Percentiles rank a stretch among this genome's conserved stretches.
phyloP scores from a whole-genome alignment of 176 grass and related monocot species.

The Urochloa ruziziensis region DNA sequence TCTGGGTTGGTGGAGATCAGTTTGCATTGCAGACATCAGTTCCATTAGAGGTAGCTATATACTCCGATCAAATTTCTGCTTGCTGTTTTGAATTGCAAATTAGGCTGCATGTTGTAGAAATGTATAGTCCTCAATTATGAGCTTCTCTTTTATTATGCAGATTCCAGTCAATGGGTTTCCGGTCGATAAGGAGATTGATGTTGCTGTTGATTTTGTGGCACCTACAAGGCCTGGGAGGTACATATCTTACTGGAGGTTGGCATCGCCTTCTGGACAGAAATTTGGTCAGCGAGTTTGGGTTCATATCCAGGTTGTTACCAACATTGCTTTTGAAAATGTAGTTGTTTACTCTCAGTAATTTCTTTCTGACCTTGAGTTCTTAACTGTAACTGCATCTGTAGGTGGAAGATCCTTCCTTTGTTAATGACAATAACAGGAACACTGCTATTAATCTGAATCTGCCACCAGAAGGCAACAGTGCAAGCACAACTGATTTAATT shows the following conservation, averaged over 20 bases:
- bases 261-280: conserved; percentile 79
- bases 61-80: background rate
- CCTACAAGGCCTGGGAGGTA: conserved; percentile 74
- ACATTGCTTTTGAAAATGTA: conserved; percentile 11
- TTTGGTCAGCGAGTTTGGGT: conserved; percentile 98
- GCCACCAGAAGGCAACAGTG: conserved; percentile 39
- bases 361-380: conserved; percentile 12
- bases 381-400: conserved; percentile 21
- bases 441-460: conserved; percentile 62
- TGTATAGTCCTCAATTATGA: background rate
- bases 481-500: conserved; percentile 38
- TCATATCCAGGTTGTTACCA: conserved; percentile 74
- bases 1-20: conserved; percentile 90
- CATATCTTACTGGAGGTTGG: conserved; percentile 94
- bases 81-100: background rate
- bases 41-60: conserved; percentile 65
- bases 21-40: conserved; percentile 45
- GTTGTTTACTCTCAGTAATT: background rate
- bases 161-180: conserved; percentile 71
- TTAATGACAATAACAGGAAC: conserved; percentile 25
- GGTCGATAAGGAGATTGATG: conserved; percentile 57
- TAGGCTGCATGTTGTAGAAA: background rate
- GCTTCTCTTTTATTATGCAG: conserved; percentile 38
- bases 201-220: conserved; percentile 87
- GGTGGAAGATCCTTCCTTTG: conserved; percentile 53